Evolutionary conservation across 495 filamentous ascomycete species (phyloP), one percentile per base, ranked within the genome.

Genomic region (Aspergillus saccharolyticus): DNA sequence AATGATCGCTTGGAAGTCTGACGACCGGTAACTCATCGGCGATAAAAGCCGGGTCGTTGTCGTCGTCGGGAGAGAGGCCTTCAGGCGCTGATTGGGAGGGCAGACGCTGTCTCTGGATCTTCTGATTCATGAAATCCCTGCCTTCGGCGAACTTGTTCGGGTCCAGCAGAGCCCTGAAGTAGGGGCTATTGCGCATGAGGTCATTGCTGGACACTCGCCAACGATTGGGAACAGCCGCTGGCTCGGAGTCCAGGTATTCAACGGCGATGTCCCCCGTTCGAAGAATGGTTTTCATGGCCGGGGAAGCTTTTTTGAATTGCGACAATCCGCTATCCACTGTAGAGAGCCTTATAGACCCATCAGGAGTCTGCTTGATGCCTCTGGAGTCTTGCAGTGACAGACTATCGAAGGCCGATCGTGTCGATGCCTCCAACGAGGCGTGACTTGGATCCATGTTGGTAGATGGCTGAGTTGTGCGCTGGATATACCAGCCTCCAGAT

Each of bases 141-240:
- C 78, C 78, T 54, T 81, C 79, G 1, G 62, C 62, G 55, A 81
- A 81, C 53, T 80, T 81, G 19, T 67, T 60, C 1, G 74, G 71
- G 50, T 80, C 76, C 9, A 81, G 64, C 7, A 81, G 61, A 7
- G 69, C 74, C 28, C 70, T 63, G 46, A 80, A 80, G 42, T 80
- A 81, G 2, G 72, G 73, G 53, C 74, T 75, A 16, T 70, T 71
- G 14, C 52, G 42, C 24, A 61, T 65, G 10, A 78, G 63, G 42
- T 52, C 55, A 10, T 66, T 53, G 47, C 68, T 76, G 28, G 63
- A 64, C 12, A 78, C 69, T 53, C 66, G 69, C 75, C 75, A 78
- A 19, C 62, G 59, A 52, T 62, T 56, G 22, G 54, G 52, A 22
- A 51, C 14, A 12, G 53, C 16, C 25, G 14, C 39, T 43, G 21